These are phyloP conservation scores for Aphanomyces astaci DNA, from an alignment of 352 stramenopile genomes.

Conservation along the genomic window DNA sequence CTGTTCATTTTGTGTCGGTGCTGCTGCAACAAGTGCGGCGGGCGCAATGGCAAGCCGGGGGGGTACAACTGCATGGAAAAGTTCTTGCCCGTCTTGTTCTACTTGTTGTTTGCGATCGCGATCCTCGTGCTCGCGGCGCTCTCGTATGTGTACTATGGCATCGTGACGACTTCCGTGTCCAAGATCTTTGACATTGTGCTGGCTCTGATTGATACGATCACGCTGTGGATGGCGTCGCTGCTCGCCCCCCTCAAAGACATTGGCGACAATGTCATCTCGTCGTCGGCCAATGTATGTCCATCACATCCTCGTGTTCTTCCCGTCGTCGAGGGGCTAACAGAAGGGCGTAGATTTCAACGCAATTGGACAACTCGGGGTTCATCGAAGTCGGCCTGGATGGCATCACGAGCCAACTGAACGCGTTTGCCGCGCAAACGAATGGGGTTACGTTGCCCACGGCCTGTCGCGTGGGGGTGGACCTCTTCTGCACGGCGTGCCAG, in stretches of 20 bases:
- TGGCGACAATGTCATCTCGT: constrained; percentile 33
- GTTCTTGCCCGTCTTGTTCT: constrained; percentile 55
- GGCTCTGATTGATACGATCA: constrained; percentile 35
- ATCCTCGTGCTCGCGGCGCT: constrained; percentile 41
- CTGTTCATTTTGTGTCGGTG: constrained; percentile 68
- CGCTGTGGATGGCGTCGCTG: constrained; percentile 36
- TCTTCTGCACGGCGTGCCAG: constrained; percentile 32
- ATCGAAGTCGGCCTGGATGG: constrained; percentile 34
- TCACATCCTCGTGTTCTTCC: not conserved
- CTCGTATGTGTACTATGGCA: constrained; percentile 49
- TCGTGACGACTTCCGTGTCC: constrained; percentile 35
- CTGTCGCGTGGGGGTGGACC: constrained; percentile 28
- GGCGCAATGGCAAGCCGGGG: constrained; percentile 42
- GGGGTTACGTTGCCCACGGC: constrained; percentile 26
- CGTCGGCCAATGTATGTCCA: constrained; percentile 22
- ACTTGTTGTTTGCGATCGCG: constrained; percentile 45
- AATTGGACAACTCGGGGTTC: constrained; percentile 37
- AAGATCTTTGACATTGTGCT: constrained; percentile 37
- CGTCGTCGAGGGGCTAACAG: too few relatives aligned
- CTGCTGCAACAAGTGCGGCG: constrained; percentile 66
- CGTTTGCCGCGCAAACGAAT: constrained; percentile 25
- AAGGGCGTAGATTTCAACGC: constrained; percentile 26
- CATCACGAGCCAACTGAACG: constrained; percentile 30
- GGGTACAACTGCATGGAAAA: constrained; percentile 66
- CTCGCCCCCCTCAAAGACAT: constrained; percentile 38